Percentiles rank a stretch among this genome's conserved stretches.
These are phyloP conservation scores for Komagataella phaffii DNA, from an alignment of 805 yeast species.

Conservation along the genomic window DNA sequence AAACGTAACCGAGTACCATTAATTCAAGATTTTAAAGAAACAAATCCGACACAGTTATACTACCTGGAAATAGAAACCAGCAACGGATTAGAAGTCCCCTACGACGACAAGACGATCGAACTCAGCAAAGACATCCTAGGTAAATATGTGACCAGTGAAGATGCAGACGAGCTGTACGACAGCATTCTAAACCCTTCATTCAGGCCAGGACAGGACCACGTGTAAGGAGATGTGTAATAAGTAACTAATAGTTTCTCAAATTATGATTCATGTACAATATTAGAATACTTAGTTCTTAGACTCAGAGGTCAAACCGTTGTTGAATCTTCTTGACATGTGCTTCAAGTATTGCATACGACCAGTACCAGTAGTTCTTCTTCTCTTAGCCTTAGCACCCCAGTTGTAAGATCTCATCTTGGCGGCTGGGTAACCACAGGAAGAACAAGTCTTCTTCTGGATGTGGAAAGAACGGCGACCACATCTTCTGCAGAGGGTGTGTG, in stretches of 20 bases:
- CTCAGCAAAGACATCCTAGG: conserved; percentile 61
- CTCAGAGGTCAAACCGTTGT: conserved; percentile 34
- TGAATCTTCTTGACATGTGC: conserved; percentile 94
- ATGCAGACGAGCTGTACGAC: conserved; percentile 60
- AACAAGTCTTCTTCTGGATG: conserved; percentile 97
- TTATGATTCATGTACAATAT: neutral
- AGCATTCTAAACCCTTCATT: conserved; percentile 34
- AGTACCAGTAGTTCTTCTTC: conserved; percentile 99
- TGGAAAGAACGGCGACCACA: conserved; percentile 99
- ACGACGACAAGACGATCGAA: conserved; percentile 50
- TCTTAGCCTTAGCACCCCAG: conserved; percentile 99
- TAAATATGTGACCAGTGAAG: conserved; percentile 57
- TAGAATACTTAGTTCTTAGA: neutral
- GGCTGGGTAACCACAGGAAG: conserved; percentile 99
- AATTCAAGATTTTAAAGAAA: neutral
- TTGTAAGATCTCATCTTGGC: conserved; percentile 97
- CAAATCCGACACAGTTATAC: neutral
- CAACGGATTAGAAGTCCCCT: conserved; percentile 51
- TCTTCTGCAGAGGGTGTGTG: conserved; percentile 98
- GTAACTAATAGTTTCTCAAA: neutral
- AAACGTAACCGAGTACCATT: neutral
- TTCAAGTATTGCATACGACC: conserved; percentile 99
- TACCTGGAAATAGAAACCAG: conserved; percentile 19
- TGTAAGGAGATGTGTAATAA: neutral
- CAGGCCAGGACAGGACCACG: neutral